phyloP scores from a whole-genome alignment of 2,329 filamentous ascomycete species.

The Cucurbitaria berberidis region DNA sequence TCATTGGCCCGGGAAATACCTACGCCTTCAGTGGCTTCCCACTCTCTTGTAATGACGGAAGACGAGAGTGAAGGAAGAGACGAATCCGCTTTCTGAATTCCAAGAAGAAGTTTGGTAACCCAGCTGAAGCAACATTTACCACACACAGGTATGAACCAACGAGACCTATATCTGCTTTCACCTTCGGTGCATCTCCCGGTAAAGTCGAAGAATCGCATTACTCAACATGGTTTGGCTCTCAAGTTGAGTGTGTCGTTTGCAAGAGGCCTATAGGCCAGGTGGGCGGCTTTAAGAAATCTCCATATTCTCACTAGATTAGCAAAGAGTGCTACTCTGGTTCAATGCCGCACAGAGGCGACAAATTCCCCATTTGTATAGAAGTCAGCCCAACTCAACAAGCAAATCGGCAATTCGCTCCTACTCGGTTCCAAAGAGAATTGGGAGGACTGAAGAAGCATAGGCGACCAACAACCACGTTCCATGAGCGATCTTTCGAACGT shows the following conservation, averaged over 20 bases:
- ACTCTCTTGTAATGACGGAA: background rate
- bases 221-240: no score
- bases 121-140: background rate
- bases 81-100: background rate
- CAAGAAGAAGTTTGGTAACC: background rate
- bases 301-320: background rate
- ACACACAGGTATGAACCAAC: no score
- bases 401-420: background rate
- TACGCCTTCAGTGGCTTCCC: background rate
- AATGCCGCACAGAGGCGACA: background rate
- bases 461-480: background rate
- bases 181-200: no score
- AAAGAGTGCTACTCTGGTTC: background rate
- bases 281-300: no score
- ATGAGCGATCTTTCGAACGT: background rate
- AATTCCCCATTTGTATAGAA: background rate
- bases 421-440: background rate
- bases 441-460: background rate
- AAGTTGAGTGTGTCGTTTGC: no score
- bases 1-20: background rate
- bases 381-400: background rate
- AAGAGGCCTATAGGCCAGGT: no score
- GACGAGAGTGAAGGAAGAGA: background rate
- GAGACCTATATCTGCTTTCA: no score
- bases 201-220: background rate